phyloP scores from a whole-genome alignment of 768 basidiomycete species.

The Rubroboletus pulcherrimus region DNA sequence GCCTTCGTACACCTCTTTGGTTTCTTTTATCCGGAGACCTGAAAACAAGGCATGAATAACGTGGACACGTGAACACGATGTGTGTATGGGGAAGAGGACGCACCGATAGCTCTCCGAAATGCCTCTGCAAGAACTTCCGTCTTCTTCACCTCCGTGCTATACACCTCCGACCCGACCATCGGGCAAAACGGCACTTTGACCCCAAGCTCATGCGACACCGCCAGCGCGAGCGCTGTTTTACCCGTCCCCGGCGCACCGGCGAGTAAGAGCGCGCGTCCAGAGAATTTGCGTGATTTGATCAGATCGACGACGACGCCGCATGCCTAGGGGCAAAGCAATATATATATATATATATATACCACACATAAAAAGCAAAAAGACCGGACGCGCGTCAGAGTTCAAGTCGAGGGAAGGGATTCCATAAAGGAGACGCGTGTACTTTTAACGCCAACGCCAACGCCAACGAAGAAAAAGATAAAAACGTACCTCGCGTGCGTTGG shows the following conservation, averaged over 20 bases:
- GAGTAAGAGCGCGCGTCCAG: constrained; percentile 86
- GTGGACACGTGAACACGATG: not conserved
- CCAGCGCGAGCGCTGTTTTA: constrained; percentile 96
- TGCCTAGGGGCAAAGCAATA: constrained; percentile 46
- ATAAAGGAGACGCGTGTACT: no score
- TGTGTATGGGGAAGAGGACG: constrained; percentile 26
- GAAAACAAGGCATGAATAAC: not conserved
- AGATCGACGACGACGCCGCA: constrained; percentile 90
- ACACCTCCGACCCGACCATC: constrained; percentile 98
- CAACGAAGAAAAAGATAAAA: no score
- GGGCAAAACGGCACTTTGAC: constrained; percentile 96
- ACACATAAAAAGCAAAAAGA: no score
- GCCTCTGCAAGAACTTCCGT: constrained; percentile 95
- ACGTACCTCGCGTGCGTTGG: constrained; percentile 81
- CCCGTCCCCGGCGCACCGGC: constrained; percentile 97
- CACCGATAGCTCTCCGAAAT: constrained; percentile 94
- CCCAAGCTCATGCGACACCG: constrained; percentile 91
- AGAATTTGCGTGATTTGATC: constrained; percentile 88
- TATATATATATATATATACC: no score
- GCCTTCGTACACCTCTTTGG: constrained; percentile 97
- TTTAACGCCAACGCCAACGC: no score
- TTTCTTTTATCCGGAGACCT: constrained; percentile 96
- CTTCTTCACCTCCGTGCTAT: constrained; percentile 97
- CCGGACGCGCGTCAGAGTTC: no score
- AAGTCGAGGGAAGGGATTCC: no score